These are phyloP conservation scores for Golubevia sp. DNA, from an alignment of 1,284 basidiomycete species.

Conservation along the genomic window DNA sequence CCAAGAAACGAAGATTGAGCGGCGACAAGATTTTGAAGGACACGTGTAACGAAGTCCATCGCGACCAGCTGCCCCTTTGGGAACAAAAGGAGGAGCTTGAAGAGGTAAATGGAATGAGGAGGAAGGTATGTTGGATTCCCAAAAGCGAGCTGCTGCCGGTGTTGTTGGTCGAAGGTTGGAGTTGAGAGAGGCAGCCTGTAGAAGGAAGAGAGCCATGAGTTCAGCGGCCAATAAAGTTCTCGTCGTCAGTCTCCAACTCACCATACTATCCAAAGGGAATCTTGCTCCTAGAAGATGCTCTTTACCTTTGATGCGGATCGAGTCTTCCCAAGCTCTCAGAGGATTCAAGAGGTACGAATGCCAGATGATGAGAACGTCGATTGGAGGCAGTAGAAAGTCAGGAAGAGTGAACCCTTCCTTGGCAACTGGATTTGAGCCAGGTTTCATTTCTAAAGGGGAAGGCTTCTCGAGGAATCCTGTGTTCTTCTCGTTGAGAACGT, in stretches of 20 bases:
- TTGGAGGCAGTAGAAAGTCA: conserved; percentile 24
- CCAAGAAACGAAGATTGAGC: conserved; percentile 6
- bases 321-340: conserved; percentile 3
- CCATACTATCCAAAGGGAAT: too few species aligned
- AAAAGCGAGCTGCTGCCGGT: not conserved
- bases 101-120: conserved; percentile 4
- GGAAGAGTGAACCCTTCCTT: conserved; percentile 11
- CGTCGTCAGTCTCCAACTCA: too few species aligned
- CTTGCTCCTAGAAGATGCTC: too few species aligned
- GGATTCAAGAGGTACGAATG: conserved; percentile 34
- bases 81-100: conserved; percentile 3
- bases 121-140: conserved; percentile 1
- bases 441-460: conserved; percentile 6
- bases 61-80: too few species aligned
- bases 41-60: too few species aligned
- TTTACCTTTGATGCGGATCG: too few species aligned
- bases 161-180: not conserved
- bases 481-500: conserved; percentile 12
- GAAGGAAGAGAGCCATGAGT: not conserved
- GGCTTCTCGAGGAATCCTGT: not conserved
- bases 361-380: conserved; percentile 41
- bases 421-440: not conserved
- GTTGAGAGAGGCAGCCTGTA: conserved; percentile 6
- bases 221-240: too few species aligned
- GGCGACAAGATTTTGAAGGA: not conserved